Evolutionary conservation across 768 basidiomycete species (phyloP).

Genomic region (Podaxis rugospora): DNA sequence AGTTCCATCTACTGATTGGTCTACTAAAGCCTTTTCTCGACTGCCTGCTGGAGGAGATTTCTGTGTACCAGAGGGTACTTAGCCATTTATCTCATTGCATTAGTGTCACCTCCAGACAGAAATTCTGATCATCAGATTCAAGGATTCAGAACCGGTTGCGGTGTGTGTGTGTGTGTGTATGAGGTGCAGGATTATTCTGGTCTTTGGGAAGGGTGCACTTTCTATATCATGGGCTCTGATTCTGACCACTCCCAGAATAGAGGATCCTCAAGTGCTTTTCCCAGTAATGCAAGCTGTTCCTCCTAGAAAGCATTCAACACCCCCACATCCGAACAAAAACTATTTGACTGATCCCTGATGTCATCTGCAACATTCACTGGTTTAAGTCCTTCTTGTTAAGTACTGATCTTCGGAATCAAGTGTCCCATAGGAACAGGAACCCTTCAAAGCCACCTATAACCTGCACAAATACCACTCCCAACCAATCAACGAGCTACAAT

Average conservation of each 20-base stretch:
- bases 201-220: too few relatives aligned
- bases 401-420: conserved; percentile 47
- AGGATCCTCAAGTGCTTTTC: conserved; percentile 42
- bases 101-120: not conserved
- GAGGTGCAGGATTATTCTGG: too few relatives aligned
- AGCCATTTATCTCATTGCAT: not conserved
- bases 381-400: conserved; percentile 50
- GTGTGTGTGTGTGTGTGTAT: conserved; percentile 20
- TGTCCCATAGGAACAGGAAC: conserved; percentile 83
- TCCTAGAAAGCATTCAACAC: conserved; percentile 67
- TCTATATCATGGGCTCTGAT: too few relatives aligned
- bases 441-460: conserved; percentile 70
- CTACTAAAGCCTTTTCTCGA: not conserved
- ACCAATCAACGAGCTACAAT: conserved; percentile 89
- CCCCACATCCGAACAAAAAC: conserved; percentile 60
- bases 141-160: conserved; percentile 21
- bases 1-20: not conserved
- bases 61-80: not conserved
- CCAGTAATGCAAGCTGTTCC: conserved; percentile 53
- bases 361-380: conserved; percentile 57
- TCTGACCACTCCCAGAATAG: conserved; percentile 26
- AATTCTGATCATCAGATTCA: not conserved
- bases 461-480: conserved; percentile 88
- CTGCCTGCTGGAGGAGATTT: too few relatives aligned
- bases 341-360: conserved; percentile 53